phyloP scores from a whole-genome alignment of 1,139 yeast species.

The Suhomyces anneliseae region DNA sequence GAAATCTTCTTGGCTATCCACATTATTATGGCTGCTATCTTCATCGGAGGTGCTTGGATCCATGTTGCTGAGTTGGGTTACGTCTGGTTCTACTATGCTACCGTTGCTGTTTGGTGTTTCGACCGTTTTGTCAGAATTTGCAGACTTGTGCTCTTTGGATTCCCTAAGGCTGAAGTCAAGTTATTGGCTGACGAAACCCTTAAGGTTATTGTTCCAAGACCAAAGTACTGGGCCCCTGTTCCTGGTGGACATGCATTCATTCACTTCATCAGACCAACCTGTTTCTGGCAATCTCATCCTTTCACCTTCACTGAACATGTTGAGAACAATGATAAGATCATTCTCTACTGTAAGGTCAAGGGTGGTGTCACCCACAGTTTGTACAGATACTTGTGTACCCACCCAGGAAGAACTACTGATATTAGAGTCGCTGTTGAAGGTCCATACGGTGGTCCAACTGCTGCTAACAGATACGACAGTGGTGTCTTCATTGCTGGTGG shows the following conservation, averaged over 20 bases:
- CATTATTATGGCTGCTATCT: conserved; percentile 41
- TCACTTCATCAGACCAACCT: conserved; percentile 35
- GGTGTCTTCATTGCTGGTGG: conserved; percentile 48
- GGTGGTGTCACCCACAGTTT: conserved; percentile 36
- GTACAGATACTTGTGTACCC: conserved; percentile 22
- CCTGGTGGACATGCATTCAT: conserved; percentile 57
- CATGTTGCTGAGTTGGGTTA: conserved; percentile 45
- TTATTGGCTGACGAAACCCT: conserved; percentile 41
- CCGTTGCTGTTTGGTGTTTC: conserved; percentile 44
- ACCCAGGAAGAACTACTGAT: conserved; percentile 24
- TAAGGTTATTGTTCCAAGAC: conserved; percentile 41
- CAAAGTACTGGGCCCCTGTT: conserved; percentile 39
- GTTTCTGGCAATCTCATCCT: conserved; percentile 46
- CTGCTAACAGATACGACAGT: conserved; percentile 35
- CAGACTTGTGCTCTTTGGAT: conserved; percentile 38
- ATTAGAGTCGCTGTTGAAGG: conserved; percentile 47
- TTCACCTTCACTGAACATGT: conserved; percentile 27
- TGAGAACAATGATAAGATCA: conserved; percentile 24
- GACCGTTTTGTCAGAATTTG: conserved; percentile 42
- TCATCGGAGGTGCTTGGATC: conserved; percentile 42
- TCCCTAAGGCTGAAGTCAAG: conserved; percentile 35
- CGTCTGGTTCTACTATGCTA: conserved; percentile 37
- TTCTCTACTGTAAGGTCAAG: conserved; percentile 36
- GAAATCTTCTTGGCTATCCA: conserved; percentile 44
- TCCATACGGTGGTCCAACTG: conserved; percentile 44